Percentiles rank a stretch among this genome's conserved stretches.
These are phyloP conservation scores for Talaromyces sp. DNA, from an alignment of 2,329 filamentous ascomycete species.

Conservation along the genomic window DNA sequence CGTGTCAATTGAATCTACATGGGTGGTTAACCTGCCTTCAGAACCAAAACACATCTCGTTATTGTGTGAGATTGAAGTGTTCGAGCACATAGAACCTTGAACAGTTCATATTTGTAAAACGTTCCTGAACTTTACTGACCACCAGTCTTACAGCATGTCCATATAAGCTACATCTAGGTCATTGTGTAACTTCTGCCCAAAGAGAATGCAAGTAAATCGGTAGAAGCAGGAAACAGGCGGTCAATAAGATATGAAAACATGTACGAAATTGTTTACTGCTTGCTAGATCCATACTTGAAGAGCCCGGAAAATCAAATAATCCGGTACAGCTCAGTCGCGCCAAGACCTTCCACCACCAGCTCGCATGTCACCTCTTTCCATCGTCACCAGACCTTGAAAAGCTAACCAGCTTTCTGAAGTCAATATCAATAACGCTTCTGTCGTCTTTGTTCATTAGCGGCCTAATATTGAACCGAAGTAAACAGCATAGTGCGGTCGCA, in stretches of 20 bases:
- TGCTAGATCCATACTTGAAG: background rate
- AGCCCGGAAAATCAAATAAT: slow-evolving; percentile 2
- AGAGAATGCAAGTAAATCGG: background rate
- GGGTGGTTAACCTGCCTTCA: background rate
- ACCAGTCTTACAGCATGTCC: background rate
- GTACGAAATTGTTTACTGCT: background rate
- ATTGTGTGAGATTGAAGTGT: background rate
- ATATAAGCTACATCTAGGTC: background rate
- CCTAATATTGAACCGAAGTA: background rate
- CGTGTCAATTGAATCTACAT: background rate
- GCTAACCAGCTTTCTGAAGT: background rate
- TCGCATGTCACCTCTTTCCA: slow-evolving; percentile 1
- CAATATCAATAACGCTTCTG: background rate
- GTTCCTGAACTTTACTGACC: background rate
- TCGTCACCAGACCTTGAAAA: background rate
- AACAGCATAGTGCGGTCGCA: background rate
- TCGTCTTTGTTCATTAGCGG: background rate
- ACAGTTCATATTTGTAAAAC: background rate
- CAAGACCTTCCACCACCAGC: slow-evolving; percentile 6
- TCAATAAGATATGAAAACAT: background rate
- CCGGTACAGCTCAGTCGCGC: slow-evolving; percentile 4
- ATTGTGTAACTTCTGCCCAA: background rate
- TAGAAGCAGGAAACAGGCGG: background rate
- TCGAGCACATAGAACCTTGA: background rate
- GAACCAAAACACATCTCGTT: background rate